A percentile compares a stretch with the other conserved stretches of the same genome.
These are phyloP conservation scores for Aspergillus piperis DNA, from an alignment of 2,329 filamentous ascomycete species.

Conservation along the genomic window DNA sequence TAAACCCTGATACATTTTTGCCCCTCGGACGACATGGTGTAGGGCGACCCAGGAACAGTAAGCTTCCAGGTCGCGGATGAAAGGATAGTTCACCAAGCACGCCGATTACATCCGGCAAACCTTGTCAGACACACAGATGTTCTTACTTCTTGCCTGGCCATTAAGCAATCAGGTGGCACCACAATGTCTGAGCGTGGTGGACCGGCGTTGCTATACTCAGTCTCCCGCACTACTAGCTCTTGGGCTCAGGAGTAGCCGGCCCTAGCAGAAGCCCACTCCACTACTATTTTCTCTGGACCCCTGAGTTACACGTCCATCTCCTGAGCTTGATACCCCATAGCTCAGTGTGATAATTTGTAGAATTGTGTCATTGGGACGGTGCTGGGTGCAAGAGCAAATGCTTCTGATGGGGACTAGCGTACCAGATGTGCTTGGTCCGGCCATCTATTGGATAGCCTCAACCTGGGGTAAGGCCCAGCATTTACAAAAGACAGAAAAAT, in stretches of 20 bases:
- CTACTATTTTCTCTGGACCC: background rate
- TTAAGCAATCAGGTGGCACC: background rate
- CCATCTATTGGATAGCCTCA: background rate
- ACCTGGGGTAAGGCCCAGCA: background rate
- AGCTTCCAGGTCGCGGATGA: conserved; percentile 5
- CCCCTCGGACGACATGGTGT: background rate
- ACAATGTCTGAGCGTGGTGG: background rate
- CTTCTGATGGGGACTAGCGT: background rate
- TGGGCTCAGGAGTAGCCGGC: background rate
- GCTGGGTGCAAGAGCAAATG: background rate
- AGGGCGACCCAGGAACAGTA: conserved; percentile 4
- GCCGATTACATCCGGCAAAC: conserved; percentile 1
- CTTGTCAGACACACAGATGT: background rate
- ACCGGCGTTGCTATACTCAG: background rate
- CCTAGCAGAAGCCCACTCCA: background rate
- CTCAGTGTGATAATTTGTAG: background rate
- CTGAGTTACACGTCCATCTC: background rate
- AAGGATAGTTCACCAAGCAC: background rate
- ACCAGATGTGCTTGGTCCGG: background rate
- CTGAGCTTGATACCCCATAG: background rate
- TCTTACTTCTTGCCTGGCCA: background rate
- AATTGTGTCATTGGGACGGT: background rate
- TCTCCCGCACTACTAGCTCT: background rate
- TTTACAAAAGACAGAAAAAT: background rate
- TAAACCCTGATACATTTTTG: background rate